A percentile compares a stretch with the other conserved stretches of the same genome.
Evolutionary conservation across 345 rosid genomes (phyloP).

Genomic region (Eucalyptus sp.): DNA sequence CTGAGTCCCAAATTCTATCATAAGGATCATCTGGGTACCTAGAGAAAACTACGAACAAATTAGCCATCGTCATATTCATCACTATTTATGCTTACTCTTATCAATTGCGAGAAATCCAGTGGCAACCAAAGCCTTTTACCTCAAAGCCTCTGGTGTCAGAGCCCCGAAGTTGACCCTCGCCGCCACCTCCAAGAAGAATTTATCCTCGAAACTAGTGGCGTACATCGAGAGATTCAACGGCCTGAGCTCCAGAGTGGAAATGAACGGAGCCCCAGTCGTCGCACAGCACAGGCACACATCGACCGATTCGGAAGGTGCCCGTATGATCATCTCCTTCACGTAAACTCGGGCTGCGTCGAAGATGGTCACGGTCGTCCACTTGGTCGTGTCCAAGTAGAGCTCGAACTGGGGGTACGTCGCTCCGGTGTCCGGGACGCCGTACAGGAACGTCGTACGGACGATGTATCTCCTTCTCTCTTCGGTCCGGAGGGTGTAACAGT

Average conservation of each 20-base stretch:
- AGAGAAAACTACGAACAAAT: constrained; percentile 2
- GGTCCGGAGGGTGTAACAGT: constrained; percentile 63
- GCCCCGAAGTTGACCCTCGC: constrained; percentile 97
- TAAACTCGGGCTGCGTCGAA: constrained; percentile 61
- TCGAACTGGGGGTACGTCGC: constrained; percentile 77
- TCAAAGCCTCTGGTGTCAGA: constrained; percentile 38
- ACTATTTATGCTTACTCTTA: not conserved
- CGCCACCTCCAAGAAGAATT: constrained; percentile 73
- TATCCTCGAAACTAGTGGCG: constrained; percentile 79
- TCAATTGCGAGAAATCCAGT: not conserved
- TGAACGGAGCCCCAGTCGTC: constrained; percentile 80
- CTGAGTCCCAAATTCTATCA: constrained; percentile 98
- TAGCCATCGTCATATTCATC: not conserved
- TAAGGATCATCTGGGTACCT: constrained; percentile 99
- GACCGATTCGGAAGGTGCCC: constrained; percentile 62
- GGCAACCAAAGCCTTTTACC: constrained; percentile 20
- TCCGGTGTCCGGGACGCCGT: constrained; percentile 41
- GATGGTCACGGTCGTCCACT: constrained; percentile 81
- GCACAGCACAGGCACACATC: constrained; percentile 92
- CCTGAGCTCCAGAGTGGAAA: constrained; percentile 83
- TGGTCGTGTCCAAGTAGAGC: constrained; percentile 76
- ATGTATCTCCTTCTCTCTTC: constrained; percentile 75
- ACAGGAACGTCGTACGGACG: constrained; percentile 84
- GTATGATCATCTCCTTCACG: constrained; percentile 69
- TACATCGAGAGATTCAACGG: constrained; percentile 86